Evolutionary conservation across 2,329 filamentous ascomycete species (phyloP).

Genomic region (Thelonectria rubi): DNA sequence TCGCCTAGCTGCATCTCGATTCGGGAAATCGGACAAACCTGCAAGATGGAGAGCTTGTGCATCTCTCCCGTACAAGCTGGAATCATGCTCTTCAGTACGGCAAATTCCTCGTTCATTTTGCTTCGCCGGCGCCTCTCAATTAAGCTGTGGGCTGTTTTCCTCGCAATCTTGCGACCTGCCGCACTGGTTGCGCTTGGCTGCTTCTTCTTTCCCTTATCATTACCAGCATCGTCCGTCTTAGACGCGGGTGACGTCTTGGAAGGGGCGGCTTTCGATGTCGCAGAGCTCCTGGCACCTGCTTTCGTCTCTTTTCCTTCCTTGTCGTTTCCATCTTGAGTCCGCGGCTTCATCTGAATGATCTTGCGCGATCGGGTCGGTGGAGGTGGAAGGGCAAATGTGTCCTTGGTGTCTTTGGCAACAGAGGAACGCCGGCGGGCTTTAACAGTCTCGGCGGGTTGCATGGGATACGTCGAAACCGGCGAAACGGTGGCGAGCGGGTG

Average conservation of each 20-base stretch:
- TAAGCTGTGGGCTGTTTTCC: constrained; percentile 94
- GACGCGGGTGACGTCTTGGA: constrained; percentile 35
- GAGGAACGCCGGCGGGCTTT: constrained; percentile 64
- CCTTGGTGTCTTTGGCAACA: constrained; percentile 55
- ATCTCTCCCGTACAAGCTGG: constrained; percentile 96
- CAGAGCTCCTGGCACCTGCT: constrained; percentile 33
- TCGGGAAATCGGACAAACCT: constrained; percentile 64
- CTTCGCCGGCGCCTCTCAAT: constrained; percentile 90
- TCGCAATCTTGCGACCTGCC: constrained; percentile 91
- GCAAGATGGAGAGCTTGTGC: constrained; percentile 95
- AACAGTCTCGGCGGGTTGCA: constrained; percentile 61
- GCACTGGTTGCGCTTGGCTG: constrained; percentile 79
- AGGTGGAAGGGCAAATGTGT: constrained; percentile 83
- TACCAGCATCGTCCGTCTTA: constrained; percentile 31
- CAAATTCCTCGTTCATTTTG: constrained; percentile 99
- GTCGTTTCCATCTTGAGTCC: constrained; percentile 52
- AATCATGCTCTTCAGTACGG: constrained; percentile 91
- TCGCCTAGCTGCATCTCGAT: not conserved
- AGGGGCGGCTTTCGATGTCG: constrained; percentile 28
- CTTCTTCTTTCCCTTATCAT: constrained; percentile 72
- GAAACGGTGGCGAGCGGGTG: constrained; percentile 43
- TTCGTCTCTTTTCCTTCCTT: constrained; percentile 39
- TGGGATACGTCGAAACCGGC: constrained; percentile 50
- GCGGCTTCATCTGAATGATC: constrained; percentile 97
- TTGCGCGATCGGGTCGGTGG: constrained; percentile 92